Evolutionary conservation across 495 filamentous ascomycete species (phyloP).

Genomic region (Neurospora sp.): DNA sequence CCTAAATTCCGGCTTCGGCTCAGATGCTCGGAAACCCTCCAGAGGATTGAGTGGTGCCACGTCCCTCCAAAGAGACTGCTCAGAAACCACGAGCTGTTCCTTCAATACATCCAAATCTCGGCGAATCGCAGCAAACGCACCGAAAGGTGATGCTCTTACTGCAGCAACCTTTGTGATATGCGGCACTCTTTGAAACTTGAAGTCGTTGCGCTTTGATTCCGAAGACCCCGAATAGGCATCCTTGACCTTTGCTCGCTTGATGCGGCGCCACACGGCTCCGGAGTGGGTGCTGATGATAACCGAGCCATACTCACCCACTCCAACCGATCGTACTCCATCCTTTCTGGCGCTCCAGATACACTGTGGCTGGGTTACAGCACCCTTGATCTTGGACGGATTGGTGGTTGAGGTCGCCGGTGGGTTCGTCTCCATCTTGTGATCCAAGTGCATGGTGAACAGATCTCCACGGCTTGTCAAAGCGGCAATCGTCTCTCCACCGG

Average conservation of each 20-base stretch:
- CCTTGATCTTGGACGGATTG: constrained; percentile 76
- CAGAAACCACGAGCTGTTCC: constrained; percentile 57
- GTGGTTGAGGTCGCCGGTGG: constrained; percentile 64
- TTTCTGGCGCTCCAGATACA: constrained; percentile 84
- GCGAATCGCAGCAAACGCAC: constrained; percentile 79
- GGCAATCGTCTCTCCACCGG: constrained; percentile 82
- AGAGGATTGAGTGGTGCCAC: constrained; percentile 60
- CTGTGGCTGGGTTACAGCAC: constrained; percentile 61
- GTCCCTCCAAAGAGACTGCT: constrained; percentile 63
- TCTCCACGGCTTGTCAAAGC: constrained; percentile 76
- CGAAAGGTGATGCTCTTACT: constrained; percentile 78
- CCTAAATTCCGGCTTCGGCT: constrained; percentile 7
- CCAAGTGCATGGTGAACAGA: constrained; percentile 70
- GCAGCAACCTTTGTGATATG: constrained; percentile 73
- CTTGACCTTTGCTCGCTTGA: constrained; percentile 72
- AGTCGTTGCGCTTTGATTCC: constrained; percentile 62
- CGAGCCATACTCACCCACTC: constrained; percentile 84
- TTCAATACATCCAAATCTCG: constrained; percentile 75
- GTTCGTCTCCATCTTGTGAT: constrained; percentile 49
- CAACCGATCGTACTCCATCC: constrained; percentile 73
- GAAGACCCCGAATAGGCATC: constrained; percentile 44
- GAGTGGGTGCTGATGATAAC: constrained; percentile 89
- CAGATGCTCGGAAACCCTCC: constrained; percentile 28
- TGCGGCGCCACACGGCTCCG: constrained; percentile 82
- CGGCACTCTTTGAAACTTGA: constrained; percentile 85